Base-by-base conservation (phyloP, 106 monocot species). In the Allium cepa region DNA sequence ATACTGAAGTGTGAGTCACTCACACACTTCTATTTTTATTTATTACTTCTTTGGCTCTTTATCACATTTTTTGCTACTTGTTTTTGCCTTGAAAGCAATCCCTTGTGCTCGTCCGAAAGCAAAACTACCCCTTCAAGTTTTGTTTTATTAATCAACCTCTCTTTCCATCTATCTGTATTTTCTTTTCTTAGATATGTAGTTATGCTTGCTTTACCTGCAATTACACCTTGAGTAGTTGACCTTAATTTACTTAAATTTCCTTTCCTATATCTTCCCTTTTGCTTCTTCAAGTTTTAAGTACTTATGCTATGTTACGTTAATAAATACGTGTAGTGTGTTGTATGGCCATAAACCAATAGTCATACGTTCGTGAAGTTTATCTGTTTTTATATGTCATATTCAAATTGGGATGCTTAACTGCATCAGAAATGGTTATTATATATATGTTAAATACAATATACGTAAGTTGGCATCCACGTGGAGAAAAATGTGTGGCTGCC, bases 61-160 rank as follows among this genome's bases (percentile, higher is more conserved):
- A 47, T 63, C 63, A 60, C 60, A 18, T 36, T 1, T 15, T 46
- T 47, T 9, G 46, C 63, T 18, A 8, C 11, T 7, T 61, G 61
- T 7, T 36, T 36, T 62, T 62, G 12, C 8, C 61, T 62, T 16
- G 64, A 48, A 64, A 62, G 60, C 18, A 60, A 60, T 28, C 62
- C 14, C 45, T 63, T 63, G 36, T 63, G 62, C 46, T n/a, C 14
- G 6, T 46, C 46, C 13, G 36, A 46, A 63, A 46, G 46, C 62
- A 63, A 45, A 11, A 13, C 11, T 4, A 63, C 11, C 46, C 36
- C 36, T 36, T 36, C 36, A 36, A 36, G 36, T 36, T 36, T 36
- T 36, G 36, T 36, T 36, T 36, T 36, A 36, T 36, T 36, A 36
- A 36, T 36, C 36, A 36, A 36, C 36, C 36, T 36, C 36, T 36